Base-by-base conservation (phyloP, 257 asterid genomes). In the Fraxinus pennsylvanica region DNA sequence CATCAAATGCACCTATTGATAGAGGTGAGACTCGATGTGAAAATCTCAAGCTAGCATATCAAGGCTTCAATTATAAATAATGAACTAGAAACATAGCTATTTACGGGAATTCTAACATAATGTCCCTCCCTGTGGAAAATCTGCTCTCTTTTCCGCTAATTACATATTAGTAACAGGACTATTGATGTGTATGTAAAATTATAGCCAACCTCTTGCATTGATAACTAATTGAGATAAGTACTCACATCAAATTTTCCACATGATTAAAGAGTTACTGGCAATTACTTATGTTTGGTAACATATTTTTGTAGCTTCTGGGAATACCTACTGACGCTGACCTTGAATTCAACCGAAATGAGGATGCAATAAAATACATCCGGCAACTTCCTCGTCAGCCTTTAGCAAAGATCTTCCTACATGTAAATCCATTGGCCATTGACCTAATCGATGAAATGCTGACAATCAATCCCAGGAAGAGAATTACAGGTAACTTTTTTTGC, bases 281-380 rank as follows among this genome's bases (percentile, higher is more conserved):
- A 57, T 57, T 57, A 22, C 66, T 45, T 3, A 45, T 45, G 54
- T 13, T 45, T 57, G 66, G 21, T 57, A 57, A 57, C 66, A 19
- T 22, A 2, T 61, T 65, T 83, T 63, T 74, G 27, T 79, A 95
- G 99, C 96, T 96, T 86, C 88, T 96, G 35, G 99, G 99, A 68
- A 93, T 97, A 3, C 99, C 99, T 1, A 87, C 89, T 6, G 99
- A 96, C 13, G 74, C 97, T 10, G 99, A 96, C 77, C 89, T 93
- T 5, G 89, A 84, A 35, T 92, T 82, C 85, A 86, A 88, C 59
- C 78, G 87, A 71, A 92, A 89, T 17, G 97, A 93, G 83, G 97
- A 92, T 69, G 98, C 97, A 1, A 93, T 85, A 79, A 90, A 91
- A 85, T 96, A 93, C 69, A 85, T 96, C 57, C 69, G 97, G 17